These are phyloP conservation scores for Neurospora discreta DNA, from an alignment of 495 filamentous ascomycete species.

Conservation along the genomic window DNA sequence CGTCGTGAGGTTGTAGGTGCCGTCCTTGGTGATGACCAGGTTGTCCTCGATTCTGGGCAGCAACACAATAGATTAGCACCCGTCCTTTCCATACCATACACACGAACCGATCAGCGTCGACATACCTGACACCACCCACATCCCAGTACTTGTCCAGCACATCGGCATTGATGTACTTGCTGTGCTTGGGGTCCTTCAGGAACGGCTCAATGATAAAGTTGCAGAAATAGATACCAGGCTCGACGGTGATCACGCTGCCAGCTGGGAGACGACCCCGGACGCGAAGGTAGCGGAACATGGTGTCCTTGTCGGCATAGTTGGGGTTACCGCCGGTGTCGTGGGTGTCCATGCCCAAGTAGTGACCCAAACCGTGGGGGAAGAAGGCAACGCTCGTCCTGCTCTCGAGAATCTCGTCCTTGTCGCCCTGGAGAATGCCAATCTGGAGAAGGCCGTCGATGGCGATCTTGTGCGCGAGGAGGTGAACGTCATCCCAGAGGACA, in stretches of 20 bases:
- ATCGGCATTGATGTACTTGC: slow-evolving; percentile 59
- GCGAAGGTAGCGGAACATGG: slow-evolving; percentile 76
- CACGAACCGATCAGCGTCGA: background rate
- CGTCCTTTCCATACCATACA: background rate
- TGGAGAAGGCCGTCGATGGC: slow-evolving; percentile 69
- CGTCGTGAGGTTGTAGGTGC: slow-evolving; percentile 70
- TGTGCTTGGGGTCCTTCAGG: slow-evolving; percentile 54
- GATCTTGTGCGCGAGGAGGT: slow-evolving; percentile 64
- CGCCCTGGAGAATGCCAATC: slow-evolving; percentile 63
- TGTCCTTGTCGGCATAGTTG: slow-evolving; percentile 73
- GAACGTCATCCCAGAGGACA: slow-evolving; percentile 76
- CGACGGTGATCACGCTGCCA: slow-evolving; percentile 76
- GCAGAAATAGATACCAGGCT: slow-evolving; percentile 92
- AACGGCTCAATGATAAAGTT: slow-evolving; percentile 83
- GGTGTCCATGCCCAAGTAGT: slow-evolving; percentile 91
- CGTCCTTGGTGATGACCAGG: slow-evolving; percentile 64
- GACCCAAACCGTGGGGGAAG: slow-evolving; percentile 84
- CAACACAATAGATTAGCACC: slow-evolving; percentile 2
- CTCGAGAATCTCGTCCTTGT: slow-evolving; percentile 59
- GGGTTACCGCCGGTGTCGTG: slow-evolving; percentile 85
- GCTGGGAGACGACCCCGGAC: slow-evolving; percentile 67
- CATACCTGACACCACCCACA: slow-evolving; percentile 69
- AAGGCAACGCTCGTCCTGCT: slow-evolving; percentile 72
- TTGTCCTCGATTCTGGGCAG: slow-evolving; percentile 49
- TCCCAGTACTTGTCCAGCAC: slow-evolving; percentile 78